Evolutionary conservation across 495 filamentous ascomycete species (phyloP).

Genomic region (Talaromyces thailandensis): DNA sequence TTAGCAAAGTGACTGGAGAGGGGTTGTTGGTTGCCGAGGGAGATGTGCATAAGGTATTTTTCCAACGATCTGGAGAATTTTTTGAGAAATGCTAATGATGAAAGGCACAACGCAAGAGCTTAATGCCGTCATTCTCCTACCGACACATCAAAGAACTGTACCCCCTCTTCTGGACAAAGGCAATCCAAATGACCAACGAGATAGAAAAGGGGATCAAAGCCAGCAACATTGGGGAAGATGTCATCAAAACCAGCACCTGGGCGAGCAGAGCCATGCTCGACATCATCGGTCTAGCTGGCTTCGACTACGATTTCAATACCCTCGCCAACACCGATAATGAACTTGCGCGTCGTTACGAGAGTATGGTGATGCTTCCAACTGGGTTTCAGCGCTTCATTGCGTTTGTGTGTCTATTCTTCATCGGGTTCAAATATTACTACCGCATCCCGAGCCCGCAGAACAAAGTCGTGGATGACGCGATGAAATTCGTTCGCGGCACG

Average conservation of each 20-base stretch:
- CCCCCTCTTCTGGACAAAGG: constrained; percentile 74
- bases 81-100: neutral
- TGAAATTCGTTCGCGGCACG: constrained; percentile 48
- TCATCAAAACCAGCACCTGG: constrained; percentile 55
- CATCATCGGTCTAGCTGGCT: constrained; percentile 79
- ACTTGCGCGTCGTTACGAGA: constrained; percentile 56
- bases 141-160: constrained; percentile 83
- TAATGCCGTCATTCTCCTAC: constrained; percentile 80
- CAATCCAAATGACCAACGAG: constrained; percentile 33
- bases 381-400: constrained; percentile 20
- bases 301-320: constrained; percentile 74
- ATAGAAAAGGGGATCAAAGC: constrained; percentile 27
- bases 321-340: constrained; percentile 54
- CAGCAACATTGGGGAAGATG: constrained; percentile 17
- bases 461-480: constrained; percentile 44
- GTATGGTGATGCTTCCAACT: constrained; percentile 22
- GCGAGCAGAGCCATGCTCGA: constrained; percentile 69
- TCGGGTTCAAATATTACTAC: constrained; percentile 22
- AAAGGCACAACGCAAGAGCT: constrained; percentile 58
- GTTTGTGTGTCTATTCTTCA: constrained; percentile 32
- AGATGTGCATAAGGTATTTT: constrained; percentile 63
- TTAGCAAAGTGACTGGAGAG: constrained; percentile 61
- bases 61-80: neutral
- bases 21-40: constrained; percentile 80
- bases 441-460: constrained; percentile 61